Percentiles rank a stretch among this genome's conserved stretches.
Evolutionary conservation across 139 green algal species (phyloP).

Genomic region (Diplosphaera chodatii): DNA sequence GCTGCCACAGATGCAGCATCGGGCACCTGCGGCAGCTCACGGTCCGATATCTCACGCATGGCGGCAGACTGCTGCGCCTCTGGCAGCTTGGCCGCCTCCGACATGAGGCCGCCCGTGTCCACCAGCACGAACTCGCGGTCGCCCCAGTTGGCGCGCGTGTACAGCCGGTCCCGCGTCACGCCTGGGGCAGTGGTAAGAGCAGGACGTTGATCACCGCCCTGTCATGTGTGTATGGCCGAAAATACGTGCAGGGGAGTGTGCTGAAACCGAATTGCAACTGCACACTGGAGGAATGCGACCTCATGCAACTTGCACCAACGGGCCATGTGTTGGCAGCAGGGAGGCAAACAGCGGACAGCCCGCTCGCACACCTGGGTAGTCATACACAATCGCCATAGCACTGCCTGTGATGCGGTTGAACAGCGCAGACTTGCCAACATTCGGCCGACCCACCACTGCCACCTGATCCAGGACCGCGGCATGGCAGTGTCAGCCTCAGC

Average conservation of each 20-base stretch:
- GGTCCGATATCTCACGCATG: conserved; percentile 54
- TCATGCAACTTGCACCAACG: background rate
- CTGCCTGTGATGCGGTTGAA: conserved; percentile 90
- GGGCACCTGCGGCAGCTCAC: conserved; percentile 30
- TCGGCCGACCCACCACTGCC: conserved; percentile 88
- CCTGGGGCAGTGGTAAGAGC: no score
- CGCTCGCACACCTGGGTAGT: conserved; percentile 77
- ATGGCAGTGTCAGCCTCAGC: no score
- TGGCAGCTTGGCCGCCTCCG: conserved; percentile 59
- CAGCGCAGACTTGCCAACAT: conserved; percentile 94
- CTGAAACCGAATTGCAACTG: no score
- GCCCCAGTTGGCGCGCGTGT: conserved; percentile 84
- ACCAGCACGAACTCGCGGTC: conserved; percentile 87
- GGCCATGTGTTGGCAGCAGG: background rate
- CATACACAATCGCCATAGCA: conserved; percentile 87
- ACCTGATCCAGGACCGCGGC: no score
- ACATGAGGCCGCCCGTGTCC: conserved; percentile 93
- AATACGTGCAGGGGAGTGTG: no score
- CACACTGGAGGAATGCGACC: no score
- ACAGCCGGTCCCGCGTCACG: conserved; percentile 58
- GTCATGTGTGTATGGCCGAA: no score
- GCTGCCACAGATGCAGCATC: no score
- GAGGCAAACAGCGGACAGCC: no score
- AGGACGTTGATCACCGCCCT: no score
- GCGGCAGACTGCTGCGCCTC: conserved; percentile 31